phyloP scores from a whole-genome alignment of 495 filamentous ascomycete genomes.

The Viridothelium virens region DNA sequence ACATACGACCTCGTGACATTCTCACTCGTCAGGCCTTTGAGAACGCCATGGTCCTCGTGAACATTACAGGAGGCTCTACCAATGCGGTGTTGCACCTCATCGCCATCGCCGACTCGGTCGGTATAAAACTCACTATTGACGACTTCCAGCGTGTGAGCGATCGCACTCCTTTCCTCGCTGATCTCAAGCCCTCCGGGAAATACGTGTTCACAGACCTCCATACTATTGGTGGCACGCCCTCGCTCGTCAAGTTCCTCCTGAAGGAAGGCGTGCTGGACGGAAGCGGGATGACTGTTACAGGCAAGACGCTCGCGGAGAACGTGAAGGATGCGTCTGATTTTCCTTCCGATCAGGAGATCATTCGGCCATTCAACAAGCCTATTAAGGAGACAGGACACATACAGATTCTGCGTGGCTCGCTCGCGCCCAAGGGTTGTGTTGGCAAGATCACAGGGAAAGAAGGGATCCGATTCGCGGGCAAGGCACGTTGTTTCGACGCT shows the following conservation, averaged over 20 bases:
- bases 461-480: slow-evolving; percentile 78
- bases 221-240: slow-evolving; percentile 84
- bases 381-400: slow-evolving; percentile 95
- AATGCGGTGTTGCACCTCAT: slow-evolving; percentile 96
- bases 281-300: slow-evolving; percentile 83
- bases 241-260: slow-evolving; percentile 84
- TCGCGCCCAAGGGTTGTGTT: slow-evolving; percentile 86
- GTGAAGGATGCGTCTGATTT: slow-evolving; percentile 69
- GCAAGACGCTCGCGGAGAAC: slow-evolving; percentile 89
- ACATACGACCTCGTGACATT: slow-evolving; percentile 84
- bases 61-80: slow-evolving; percentile 91
- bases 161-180: slow-evolving; percentile 84
- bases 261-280: slow-evolving; percentile 86
- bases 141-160: slow-evolving; percentile 96
- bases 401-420: slow-evolving; percentile 85
- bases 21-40: slow-evolving; percentile 88
- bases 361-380: slow-evolving; percentile 82
- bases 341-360: slow-evolving; percentile 77
- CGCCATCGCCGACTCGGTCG: slow-evolving; percentile 90
- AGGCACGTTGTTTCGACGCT: slow-evolving; percentile 75
- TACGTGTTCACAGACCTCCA: slow-evolving; percentile 91
- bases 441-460: slow-evolving; percentile 99
- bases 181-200: slow-evolving; percentile 94
- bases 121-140: slow-evolving; percentile 88
- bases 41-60: slow-evolving; percentile 92